A percentile compares a stretch with the other conserved stretches of the same genome.
These are phyloP conservation scores for Verticillium albo-atrum DNA, from an alignment of 2,329 filamentous ascomycete genomes.

Conservation along the genomic window DNA sequence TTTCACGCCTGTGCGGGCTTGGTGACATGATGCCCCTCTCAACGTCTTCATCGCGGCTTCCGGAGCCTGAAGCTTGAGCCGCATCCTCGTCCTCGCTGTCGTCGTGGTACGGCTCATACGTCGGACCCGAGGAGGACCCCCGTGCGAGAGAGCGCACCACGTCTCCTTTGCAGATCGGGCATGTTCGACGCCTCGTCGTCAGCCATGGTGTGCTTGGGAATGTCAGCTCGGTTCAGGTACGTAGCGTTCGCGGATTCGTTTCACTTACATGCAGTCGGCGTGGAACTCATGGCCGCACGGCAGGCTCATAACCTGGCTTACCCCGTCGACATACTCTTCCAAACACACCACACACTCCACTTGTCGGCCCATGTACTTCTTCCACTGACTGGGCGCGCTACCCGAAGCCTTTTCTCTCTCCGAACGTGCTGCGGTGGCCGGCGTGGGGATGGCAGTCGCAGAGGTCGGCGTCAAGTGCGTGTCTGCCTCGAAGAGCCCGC, in stretches of 20 bases:
- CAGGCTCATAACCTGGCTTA: constrained; percentile 93
- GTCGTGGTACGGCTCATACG: constrained; percentile 52
- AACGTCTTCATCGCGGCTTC: constrained; percentile 30
- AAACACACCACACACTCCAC: constrained; percentile 95
- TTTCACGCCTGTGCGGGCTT: constrained; percentile 12
- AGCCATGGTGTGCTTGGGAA: constrained; percentile 82
- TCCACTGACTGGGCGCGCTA: constrained; percentile 51
- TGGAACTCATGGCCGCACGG: constrained; percentile 98
- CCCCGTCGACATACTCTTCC: constrained; percentile 92
- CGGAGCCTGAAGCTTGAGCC: neutral
- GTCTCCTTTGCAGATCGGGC: constrained; percentile 97
- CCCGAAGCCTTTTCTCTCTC: constrained; percentile 45
- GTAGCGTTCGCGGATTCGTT: constrained; percentile 70
- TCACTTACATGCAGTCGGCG: constrained; percentile 92
- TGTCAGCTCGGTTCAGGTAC: constrained; percentile 53
- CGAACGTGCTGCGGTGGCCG: constrained; percentile 21
- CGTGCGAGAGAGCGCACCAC: constrained; percentile 70
- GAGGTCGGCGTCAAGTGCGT: neutral
- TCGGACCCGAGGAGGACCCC: constrained; percentile 44
- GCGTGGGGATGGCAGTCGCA: constrained; percentile 30
- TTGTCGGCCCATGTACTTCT: constrained; percentile 62
- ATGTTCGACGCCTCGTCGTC: constrained; percentile 91
- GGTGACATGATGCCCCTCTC: constrained; percentile 35
- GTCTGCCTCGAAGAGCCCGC: neutral
- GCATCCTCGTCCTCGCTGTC: constrained; percentile 40